Conservation (phyloP, 2,329 filamentous ascomycete genomes). For the Sporothrix brasiliensis region DNA sequence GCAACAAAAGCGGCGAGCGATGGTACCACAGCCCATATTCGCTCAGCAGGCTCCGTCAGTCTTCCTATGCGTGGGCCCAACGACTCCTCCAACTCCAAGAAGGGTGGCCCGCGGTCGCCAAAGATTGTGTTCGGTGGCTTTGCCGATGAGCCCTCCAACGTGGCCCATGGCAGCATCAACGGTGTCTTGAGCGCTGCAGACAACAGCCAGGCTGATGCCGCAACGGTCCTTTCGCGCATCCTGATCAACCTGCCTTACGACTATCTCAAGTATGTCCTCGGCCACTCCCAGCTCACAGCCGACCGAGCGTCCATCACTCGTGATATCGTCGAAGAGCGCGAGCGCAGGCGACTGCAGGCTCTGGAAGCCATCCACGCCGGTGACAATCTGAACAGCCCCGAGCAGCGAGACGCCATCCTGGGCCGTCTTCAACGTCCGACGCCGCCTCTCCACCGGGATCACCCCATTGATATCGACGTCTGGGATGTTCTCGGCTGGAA, state of each 20-base stretch:
- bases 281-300: conserved; percentile 56
- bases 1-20: background rate
- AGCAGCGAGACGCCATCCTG: conserved; percentile 32
- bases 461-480: conserved; percentile 27
- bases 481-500: conserved; percentile 38
- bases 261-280: conserved; percentile 66
- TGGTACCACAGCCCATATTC: conserved; percentile 20
- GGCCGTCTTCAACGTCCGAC: conserved; percentile 28
- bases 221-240: conserved; percentile 60
- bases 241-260: conserved; percentile 71
- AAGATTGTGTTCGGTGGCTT: conserved; percentile 73
- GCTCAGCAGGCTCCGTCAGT: conserved; percentile 32
- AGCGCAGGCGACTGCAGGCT: conserved; percentile 55
- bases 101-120: conserved; percentile 23
- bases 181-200: background rate
- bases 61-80: conserved; percentile 28
- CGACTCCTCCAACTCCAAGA: background rate
- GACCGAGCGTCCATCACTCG: conserved; percentile 35
- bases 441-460: conserved; percentile 28
- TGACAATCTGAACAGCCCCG: background rate
- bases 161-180: conserved; percentile 2
- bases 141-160: conserved; percentile 39
- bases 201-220: conserved; percentile 41
- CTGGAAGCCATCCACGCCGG: conserved; percentile 42
- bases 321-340: conserved; percentile 59